phyloP scores from a whole-genome alignment of 2,329 filamentous ascomycete species.

The Hypoxylon sp. region DNA sequence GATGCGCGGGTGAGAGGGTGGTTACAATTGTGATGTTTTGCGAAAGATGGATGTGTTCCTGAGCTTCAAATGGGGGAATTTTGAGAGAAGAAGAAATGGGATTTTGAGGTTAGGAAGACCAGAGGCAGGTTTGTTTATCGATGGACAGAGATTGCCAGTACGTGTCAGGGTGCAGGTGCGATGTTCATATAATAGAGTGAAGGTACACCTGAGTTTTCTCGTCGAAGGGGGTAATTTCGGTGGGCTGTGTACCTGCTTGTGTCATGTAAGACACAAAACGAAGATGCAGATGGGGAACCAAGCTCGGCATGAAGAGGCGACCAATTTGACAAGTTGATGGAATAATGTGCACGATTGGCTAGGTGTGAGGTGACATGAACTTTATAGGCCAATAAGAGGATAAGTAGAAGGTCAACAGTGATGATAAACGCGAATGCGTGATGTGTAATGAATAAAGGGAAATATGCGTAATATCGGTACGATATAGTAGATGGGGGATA shows the following conservation, averaged over 20 bases:
- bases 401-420: conserved; percentile 1
- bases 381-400: conserved; percentile 6
- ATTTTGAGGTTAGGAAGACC: conserved; percentile 20
- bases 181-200: conserved; percentile 22
- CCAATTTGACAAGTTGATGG: conserved; percentile 15
- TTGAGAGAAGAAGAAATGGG: conserved; percentile 36
- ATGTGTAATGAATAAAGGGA: background rate
- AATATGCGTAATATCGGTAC: background rate
- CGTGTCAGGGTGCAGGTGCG: conserved; percentile 17
- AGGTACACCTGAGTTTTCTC: conserved; percentile 32
- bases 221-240: conserved; percentile 35
- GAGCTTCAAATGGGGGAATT: conserved; percentile 45
- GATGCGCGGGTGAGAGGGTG: conserved; percentile 40
- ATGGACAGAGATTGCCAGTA: conserved; percentile 17
- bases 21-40: conserved; percentile 48
- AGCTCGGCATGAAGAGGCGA: conserved; percentile 19
- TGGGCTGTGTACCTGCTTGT: conserved; percentile 39
- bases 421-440: background rate
- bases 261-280: conserved; percentile 43
- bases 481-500: background rate
- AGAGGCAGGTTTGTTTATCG: conserved; percentile 33
- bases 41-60: conserved; percentile 49
- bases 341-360: background rate
- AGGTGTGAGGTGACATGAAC: conserved; percentile 11
- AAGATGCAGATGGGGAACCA: conserved; percentile 25